These are phyloP conservation scores for Austropuccinia psidii DNA, from an alignment of 1,284 basidiomycete genomes.

Conservation along the genomic window DNA sequence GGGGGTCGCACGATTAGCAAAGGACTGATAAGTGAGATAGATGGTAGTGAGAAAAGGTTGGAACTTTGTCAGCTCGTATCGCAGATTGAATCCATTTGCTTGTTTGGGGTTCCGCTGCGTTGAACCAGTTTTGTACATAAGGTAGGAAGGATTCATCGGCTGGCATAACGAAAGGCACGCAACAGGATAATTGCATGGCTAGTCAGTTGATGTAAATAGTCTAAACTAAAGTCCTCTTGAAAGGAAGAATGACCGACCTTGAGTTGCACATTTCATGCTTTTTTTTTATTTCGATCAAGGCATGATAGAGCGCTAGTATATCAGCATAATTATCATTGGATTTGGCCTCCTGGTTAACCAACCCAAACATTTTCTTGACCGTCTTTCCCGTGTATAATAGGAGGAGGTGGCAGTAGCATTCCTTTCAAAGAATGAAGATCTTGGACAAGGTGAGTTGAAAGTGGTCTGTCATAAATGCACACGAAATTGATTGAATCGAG, in stretches of 20 bases:
- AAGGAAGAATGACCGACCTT: neutral
- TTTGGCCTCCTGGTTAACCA: neutral
- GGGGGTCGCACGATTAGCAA: too few relatives aligned
- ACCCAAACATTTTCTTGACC: too few relatives aligned
- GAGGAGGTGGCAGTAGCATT: constrained; percentile 19
- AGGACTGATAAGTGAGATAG: too few relatives aligned
- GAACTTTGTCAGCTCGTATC: constrained; percentile 77
- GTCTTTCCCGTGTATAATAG: too few relatives aligned
- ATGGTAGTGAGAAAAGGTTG: too few relatives aligned
- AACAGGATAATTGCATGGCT: neutral
- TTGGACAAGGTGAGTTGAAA: constrained; percentile 22
- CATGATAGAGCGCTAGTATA: constrained; percentile 23
- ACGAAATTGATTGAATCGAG: constrained; percentile 51
- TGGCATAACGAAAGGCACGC: constrained; percentile 28
- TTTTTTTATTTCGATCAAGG: constrained; percentile 32
- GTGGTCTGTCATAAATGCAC: neutral
- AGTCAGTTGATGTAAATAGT: too few relatives aligned
- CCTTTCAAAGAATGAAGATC: constrained; percentile 27
- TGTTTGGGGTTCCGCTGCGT: constrained; percentile 83
- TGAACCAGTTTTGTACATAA: constrained; percentile 80
- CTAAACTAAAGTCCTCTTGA: too few relatives aligned
- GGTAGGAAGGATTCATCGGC: constrained; percentile 67
- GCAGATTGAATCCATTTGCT: constrained; percentile 90
- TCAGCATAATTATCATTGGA: constrained; percentile 17
- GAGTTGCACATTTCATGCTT: constrained; percentile 37